Evolutionary conservation across 768 basidiomycete species (phyloP).

Genomic region (Amanita inopinata): DNA sequence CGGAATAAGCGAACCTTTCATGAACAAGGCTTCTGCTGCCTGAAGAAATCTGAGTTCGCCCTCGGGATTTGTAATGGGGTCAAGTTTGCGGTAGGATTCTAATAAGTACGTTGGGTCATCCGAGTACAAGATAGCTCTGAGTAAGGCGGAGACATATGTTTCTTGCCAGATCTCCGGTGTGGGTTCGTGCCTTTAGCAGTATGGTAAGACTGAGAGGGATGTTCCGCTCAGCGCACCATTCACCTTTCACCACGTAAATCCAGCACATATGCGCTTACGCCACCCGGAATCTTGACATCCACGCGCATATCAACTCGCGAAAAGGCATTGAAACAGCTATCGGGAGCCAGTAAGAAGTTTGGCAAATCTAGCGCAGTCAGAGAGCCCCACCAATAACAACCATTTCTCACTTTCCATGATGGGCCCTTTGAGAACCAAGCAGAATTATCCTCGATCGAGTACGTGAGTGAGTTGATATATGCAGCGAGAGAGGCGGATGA

Average conservation of each 20-base stretch:
- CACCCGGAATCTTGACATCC: conserved; percentile 97
- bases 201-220: conserved; percentile 3
- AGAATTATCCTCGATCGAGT: conserved; percentile 81
- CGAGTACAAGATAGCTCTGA: conserved; percentile 89
- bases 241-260: conserved; percentile 92
- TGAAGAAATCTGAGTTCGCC: conserved; percentile 86
- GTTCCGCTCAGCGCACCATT: conserved; percentile 17
- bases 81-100: conserved; percentile 91
- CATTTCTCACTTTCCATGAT: conserved; percentile 85
- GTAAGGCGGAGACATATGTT: conserved; percentile 87
- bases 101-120: conserved; percentile 89
- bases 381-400: conserved; percentile 75
- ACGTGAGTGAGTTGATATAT: conserved; percentile 97
- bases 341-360: no score
- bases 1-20: conserved; percentile 48
- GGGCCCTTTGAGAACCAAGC: conserved; percentile 88
- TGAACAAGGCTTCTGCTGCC: conserved; percentile 80
- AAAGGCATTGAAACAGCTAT: conserved; percentile 98
- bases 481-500: conserved; percentile 96
- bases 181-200: conserved; percentile 62
- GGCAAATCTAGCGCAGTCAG: not conserved
- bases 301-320: conserved; percentile 94
- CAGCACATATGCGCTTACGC: conserved; percentile 88
- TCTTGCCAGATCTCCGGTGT: conserved; percentile 95
- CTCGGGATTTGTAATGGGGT: conserved; percentile 85